Conservation (phyloP, 805 yeast species). For the Aciculoconidium aculeatum region DNA sequence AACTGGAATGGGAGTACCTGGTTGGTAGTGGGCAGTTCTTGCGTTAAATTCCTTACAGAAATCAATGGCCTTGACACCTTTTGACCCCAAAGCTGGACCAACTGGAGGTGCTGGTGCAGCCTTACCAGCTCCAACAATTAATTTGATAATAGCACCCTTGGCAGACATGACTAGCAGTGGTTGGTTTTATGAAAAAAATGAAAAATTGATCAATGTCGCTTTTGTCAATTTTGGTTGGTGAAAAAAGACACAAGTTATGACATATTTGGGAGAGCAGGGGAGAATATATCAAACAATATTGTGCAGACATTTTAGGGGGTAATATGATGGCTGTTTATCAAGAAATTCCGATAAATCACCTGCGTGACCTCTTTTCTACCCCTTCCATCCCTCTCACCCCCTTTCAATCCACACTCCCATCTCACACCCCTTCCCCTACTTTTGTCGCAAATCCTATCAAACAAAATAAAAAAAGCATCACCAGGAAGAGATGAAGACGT, state of each 20-base stretch:
- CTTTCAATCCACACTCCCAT: too few relatives aligned
- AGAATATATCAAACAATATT: not conserved
- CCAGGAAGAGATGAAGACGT: slow-evolving; percentile 28
- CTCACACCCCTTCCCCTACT: too few relatives aligned
- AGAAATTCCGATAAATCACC: too few relatives aligned
- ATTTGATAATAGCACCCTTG: slow-evolving; percentile 71
- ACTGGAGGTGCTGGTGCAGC: slow-evolving; percentile 99
- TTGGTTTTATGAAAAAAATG: slow-evolving; percentile 2
- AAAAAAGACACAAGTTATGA: too few relatives aligned
- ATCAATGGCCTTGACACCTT: slow-evolving; percentile 97
- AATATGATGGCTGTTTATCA: not conserved
- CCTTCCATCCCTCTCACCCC: too few relatives aligned
- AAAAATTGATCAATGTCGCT: slow-evolving; percentile 1
- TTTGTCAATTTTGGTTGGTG: not conserved
- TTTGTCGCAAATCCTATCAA: too few relatives aligned
- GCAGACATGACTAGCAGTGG: slow-evolving; percentile 21
- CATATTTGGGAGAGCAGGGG: not conserved
- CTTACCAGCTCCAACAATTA: slow-evolving; percentile 93
- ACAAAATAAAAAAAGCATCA: too few relatives aligned
- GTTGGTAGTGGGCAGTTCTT: slow-evolving; percentile 78
- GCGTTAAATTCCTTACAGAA: slow-evolving; percentile 98
- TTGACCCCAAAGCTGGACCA: slow-evolving; percentile 97
- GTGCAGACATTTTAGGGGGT: not conserved
- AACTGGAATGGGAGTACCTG: slow-evolving; percentile 89
- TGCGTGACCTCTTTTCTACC: too few relatives aligned